These are phyloP conservation scores for Xerocomellus intermedius DNA, from an alignment of 768 basidiomycete genomes.

Conservation along the genomic window DNA sequence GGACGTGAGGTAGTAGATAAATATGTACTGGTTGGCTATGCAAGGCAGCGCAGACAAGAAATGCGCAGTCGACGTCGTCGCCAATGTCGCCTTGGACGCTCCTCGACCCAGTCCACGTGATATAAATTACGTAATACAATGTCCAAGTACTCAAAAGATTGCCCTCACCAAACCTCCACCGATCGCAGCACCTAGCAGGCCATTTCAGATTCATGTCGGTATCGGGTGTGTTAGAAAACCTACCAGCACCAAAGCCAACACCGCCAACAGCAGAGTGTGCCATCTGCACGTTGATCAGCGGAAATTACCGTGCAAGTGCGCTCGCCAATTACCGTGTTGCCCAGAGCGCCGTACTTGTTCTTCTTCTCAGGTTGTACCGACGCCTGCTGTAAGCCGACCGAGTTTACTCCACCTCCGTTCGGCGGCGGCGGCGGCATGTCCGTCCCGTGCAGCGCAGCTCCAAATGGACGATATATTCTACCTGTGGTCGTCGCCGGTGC, in stretches of 20 bases:
- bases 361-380: slow-evolving; percentile 45
- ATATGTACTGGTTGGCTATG: slow-evolving; percentile 14
- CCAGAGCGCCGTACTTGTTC: slow-evolving; percentile 54
- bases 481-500: neutral
- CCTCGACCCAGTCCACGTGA: slow-evolving; percentile 20
- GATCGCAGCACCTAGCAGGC: slow-evolving; percentile 45
- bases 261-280: slow-evolving; percentile 66
- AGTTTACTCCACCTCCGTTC: slow-evolving; percentile 27
- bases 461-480: slow-evolving; percentile 37
- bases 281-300: slow-evolving; percentile 38
- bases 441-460: slow-evolving; percentile 35
- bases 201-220: neutral
- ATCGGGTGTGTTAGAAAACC: slow-evolving; percentile 16
- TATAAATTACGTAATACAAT: slow-evolving; percentile 20
- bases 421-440: slow-evolving; percentile 35
- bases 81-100: neutral
- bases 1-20: neutral
- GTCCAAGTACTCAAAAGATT: slow-evolving; percentile 37
- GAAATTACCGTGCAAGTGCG: slow-evolving; percentile 1
- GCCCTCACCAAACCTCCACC: slow-evolving; percentile 49
- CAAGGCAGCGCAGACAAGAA: slow-evolving; percentile 7
- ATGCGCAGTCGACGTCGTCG: slow-evolving; percentile 9
- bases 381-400: slow-evolving; percentile 30
- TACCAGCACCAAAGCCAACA: slow-evolving; percentile 75
- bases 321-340: slow-evolving; percentile 49